A percentile compares a stretch with the other conserved stretches of the same genome.
Conservation (phyloP, 2,329 filamentous ascomycete species). For the Neofusicoccum laricinum region DNA sequence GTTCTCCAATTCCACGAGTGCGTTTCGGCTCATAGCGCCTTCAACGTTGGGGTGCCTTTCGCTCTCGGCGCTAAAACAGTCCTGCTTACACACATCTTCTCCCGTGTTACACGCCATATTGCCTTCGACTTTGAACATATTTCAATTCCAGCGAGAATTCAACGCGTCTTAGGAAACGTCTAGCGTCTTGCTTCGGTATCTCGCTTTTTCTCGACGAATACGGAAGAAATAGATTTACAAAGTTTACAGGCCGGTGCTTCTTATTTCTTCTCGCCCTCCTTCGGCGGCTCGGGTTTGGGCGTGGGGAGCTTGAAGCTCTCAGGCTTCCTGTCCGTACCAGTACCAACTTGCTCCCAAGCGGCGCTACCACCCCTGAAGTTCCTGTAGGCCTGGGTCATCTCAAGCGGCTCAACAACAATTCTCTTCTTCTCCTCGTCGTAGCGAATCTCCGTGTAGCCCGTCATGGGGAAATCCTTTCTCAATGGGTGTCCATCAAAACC, state of each 20-base stretch:
- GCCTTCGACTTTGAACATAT: neutral
- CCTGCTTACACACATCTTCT: too few species aligned
- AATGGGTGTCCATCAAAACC: slow-evolving; percentile 97
- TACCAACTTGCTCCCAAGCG: slow-evolving; percentile 66
- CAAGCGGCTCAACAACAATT: slow-evolving; percentile 94
- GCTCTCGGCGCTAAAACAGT: too few species aligned
- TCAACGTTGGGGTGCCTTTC: too few species aligned
- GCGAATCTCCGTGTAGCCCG: slow-evolving; percentile 95
- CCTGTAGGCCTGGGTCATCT: slow-evolving; percentile 96
- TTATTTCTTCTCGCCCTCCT: slow-evolving; percentile 68
- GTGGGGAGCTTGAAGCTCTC: slow-evolving; percentile 90
- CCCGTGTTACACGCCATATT: too few species aligned
- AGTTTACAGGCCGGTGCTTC: neutral
- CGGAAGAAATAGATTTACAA: slow-evolving; percentile 14
- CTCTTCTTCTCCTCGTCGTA: slow-evolving; percentile 99
- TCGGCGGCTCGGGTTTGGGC: slow-evolving; percentile 83
- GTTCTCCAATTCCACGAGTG: too few species aligned
- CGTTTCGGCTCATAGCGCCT: too few species aligned
- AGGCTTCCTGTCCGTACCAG: slow-evolving; percentile 74
- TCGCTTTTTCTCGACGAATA: neutral
- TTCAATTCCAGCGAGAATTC: neutral
- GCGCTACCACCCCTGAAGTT: slow-evolving; percentile 70
- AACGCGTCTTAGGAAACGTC: neutral
- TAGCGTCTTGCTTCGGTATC: slow-evolving; percentile 2
- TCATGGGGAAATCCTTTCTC: slow-evolving; percentile 96